Percentiles rank a stretch among this genome's conserved stretches.
Conservation (phyloP, 1,284 basidiomycete genomes). For the Moniliophthora roreri region DNA sequence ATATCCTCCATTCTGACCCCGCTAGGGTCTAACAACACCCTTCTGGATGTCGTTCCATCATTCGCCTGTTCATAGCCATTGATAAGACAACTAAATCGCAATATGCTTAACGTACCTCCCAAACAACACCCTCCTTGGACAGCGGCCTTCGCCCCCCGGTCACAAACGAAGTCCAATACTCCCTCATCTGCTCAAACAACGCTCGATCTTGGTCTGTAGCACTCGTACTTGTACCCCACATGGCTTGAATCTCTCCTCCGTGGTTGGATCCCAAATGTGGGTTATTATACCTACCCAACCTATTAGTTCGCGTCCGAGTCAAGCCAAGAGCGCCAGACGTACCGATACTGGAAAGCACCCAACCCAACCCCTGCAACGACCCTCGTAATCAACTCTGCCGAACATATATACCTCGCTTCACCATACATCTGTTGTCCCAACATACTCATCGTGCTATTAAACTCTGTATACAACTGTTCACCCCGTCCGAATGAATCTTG, state of each 20-base stretch:
- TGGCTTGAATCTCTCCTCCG: conserved; percentile 8
- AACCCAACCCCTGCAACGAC: conserved; percentile 1
- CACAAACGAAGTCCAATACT: conserved; percentile 14
- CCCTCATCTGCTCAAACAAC: conserved; percentile 11
- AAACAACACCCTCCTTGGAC: background rate
- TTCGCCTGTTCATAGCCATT: background rate
- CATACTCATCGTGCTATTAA: conserved; percentile 7
- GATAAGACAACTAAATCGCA: background rate
- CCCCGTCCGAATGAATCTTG: conserved; percentile 6
- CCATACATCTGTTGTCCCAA: conserved; percentile 19
- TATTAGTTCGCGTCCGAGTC: background rate
- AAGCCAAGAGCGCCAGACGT: background rate
- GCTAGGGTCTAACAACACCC: conserved; percentile 11
- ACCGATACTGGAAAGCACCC: conserved; percentile 10
- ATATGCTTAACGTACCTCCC: conserved; percentile 5
- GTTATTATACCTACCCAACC: conserved; percentile 12
- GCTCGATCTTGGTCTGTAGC: conserved; percentile 6
- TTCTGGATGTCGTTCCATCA: background rate
- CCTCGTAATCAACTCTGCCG: conserved; percentile 13
- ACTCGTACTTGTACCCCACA: conserved; percentile 2
- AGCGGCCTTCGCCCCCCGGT: conserved; percentile 5
- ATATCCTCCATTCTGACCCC: conserved; percentile 14
- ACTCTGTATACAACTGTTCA: conserved; percentile 11
- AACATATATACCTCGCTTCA: conserved; percentile 17
- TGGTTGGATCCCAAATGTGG: conserved; percentile 12